These are phyloP conservation scores for Russula dissimulans DNA, from an alignment of 768 basidiomycete genomes.

Conservation along the genomic window DNA sequence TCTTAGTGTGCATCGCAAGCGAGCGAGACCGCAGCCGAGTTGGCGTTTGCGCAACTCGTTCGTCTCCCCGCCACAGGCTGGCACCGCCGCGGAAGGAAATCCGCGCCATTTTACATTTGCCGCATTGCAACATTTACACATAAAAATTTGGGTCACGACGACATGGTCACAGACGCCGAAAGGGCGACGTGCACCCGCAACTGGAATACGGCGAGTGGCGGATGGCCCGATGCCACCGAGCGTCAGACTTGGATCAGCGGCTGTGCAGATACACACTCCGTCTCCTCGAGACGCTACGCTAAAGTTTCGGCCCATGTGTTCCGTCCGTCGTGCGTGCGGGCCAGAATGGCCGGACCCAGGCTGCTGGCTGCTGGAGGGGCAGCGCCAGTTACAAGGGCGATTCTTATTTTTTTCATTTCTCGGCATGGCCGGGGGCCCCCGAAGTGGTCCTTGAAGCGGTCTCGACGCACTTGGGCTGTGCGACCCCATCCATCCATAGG, in stretches of 20 bases:
- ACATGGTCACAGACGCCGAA: neutral
- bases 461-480: no score
- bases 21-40: no score
- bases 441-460: no score
- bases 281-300: constrained; percentile 1
- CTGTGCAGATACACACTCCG: constrained; percentile 1
- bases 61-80: no score
- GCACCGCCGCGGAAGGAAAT: no score
- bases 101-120: neutral
- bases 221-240: neutral
- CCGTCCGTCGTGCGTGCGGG: neutral
- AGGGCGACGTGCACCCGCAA: neutral
- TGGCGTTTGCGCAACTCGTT: no score
- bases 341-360: neutral
- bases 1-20: no score
- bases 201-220: neutral
- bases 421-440: neutral
- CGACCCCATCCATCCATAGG: no score
- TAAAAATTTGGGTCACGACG: neutral
- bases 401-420: neutral
- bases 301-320: neutral
- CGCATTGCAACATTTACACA: neutral
- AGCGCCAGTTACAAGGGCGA: no score
- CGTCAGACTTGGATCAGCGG: constrained; percentile 11
- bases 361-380: no score